These are phyloP conservation scores for Colletotrichum sansevieriae DNA, from an alignment of 2,329 filamentous ascomycete species.

Conservation along the genomic window DNA sequence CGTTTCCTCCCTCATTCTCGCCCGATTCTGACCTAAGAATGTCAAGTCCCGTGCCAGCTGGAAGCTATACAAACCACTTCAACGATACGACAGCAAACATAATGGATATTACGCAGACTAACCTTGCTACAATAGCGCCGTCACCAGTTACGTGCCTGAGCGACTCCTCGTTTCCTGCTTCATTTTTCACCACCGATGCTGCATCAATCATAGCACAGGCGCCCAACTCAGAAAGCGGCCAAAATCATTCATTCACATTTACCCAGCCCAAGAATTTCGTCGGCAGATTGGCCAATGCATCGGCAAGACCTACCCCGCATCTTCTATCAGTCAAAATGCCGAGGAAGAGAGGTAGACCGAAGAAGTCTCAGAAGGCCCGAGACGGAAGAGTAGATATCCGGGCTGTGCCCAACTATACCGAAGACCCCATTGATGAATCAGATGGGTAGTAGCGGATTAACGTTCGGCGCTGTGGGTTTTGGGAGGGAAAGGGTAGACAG, in stretches of 20 bases:
- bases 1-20: constrained; percentile 17
- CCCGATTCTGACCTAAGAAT: constrained; percentile 4
- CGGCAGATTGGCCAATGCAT: constrained; percentile 24
- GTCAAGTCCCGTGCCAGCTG: neutral
- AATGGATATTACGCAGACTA: neutral
- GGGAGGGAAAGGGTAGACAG: neutral
- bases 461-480: neutral
- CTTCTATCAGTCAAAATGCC: neutral
- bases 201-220: constrained; percentile 25
- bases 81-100: neutral
- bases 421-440: constrained; percentile 41
- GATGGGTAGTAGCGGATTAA: constrained; percentile 11
- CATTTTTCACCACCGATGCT: constrained; percentile 10
- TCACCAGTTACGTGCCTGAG: neutral
- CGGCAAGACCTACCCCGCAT: neutral
- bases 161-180: neutral
- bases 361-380: constrained; percentile 10
- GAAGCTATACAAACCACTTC: neutral
- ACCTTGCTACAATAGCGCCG: neutral
- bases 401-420: constrained; percentile 33
- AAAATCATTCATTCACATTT: constrained; percentile 18
- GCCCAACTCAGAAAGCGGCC: constrained; percentile 17
- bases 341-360: constrained; percentile 12
- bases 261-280: constrained; percentile 39
- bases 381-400: constrained; percentile 38